Evolutionary conservation across 2,329 filamentous ascomycete genomes (phyloP), one percentile per base, ranked within the genome.

Genomic region (Penicillium sp.): DNA sequence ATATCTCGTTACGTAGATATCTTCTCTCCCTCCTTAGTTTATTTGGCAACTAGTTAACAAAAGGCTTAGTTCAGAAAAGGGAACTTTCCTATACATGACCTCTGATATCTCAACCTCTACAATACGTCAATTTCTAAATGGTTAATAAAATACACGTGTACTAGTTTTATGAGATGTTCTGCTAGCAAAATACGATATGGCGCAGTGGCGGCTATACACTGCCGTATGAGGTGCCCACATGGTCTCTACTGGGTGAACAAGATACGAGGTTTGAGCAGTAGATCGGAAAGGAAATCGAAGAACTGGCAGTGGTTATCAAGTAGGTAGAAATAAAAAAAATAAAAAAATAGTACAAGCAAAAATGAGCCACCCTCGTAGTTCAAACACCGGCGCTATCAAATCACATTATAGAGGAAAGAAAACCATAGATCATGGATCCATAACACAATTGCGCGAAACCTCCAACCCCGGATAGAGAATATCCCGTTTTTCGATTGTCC

Each of bases 371-470:
- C 32, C 29, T 43, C 17, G 15, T 37, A 34, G 15, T 43, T 32
- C 13, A 38, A 49, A 51, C 49, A 29, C 49, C 49, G 32, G 31
- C 49, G 49, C 49, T 51, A 43, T 48, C 45, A 43, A 40, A 43
- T 29, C 32, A 31, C 41, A 43, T 26, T 24, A 40, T 26, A 26
- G 26, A 4, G 7, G 17, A 28, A 17, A 22, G 29, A 2, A 47
- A 28, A 17, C 17, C 31, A 43, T 43, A 35, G 24, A 43, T 37
- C 39, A 22, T 37, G 19, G 43, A 47, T 31, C 29, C 29, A 42
- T 35, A 51, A 22, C n/a, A 33, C 21, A 43, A 37, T 43, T 26
- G 28, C 32, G 21, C 32, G n/a, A 39, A 39, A 43, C 4, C 24
- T 45, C 47, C 42, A 38, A 15, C 34, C 21, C 10, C 19, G 4